Conservation (phyloP, 805 yeast species). For the Candida caryicola region DNA sequence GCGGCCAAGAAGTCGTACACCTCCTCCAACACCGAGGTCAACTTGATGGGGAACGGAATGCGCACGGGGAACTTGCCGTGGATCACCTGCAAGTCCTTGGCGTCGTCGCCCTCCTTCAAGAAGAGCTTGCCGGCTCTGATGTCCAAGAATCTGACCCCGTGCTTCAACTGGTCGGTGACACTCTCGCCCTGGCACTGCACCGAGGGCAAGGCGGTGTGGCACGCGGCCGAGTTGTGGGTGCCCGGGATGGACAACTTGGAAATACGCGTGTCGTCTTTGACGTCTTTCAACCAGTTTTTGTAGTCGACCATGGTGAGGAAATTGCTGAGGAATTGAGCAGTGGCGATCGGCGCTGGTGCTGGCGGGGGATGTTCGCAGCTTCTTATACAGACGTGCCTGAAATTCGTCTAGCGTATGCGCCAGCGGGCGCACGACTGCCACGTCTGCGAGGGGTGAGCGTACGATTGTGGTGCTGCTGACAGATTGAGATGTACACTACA, state of each 20-base stretch:
- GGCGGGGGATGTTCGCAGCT: neutral
- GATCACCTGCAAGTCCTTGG: slow-evolving; percentile 59
- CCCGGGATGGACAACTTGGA: slow-evolving; percentile 68
- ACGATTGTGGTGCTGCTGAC: too few species aligned
- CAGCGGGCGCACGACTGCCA: too few species aligned
- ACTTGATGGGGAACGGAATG: slow-evolving; percentile 52
- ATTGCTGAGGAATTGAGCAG: neutral
- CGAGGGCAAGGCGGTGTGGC: slow-evolving; percentile 66
- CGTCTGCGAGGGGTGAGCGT: too few species aligned
- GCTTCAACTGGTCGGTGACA: slow-evolving; percentile 57
- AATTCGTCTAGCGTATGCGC: too few species aligned
- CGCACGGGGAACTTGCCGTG: slow-evolving; percentile 78
- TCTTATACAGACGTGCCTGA: too few species aligned
- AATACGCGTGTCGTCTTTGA: slow-evolving; percentile 50
- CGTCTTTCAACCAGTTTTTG: slow-evolving; percentile 52
- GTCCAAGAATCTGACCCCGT: slow-evolving; percentile 77
- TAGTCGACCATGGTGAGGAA: slow-evolving; percentile 38
- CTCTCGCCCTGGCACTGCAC: slow-evolving; percentile 72
- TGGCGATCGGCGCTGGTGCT: neutral
- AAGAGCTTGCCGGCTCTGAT: slow-evolving; percentile 61
- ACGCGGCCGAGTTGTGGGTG: slow-evolving; percentile 83
- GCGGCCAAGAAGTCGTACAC: slow-evolving; percentile 54
- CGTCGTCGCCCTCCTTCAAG: slow-evolving; percentile 46
- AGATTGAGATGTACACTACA: too few species aligned
- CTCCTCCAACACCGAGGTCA: slow-evolving; percentile 52